These are phyloP conservation scores for Diaporthe vexans DNA, from an alignment of 2,329 filamentous ascomycete species.

Conservation along the genomic window DNA sequence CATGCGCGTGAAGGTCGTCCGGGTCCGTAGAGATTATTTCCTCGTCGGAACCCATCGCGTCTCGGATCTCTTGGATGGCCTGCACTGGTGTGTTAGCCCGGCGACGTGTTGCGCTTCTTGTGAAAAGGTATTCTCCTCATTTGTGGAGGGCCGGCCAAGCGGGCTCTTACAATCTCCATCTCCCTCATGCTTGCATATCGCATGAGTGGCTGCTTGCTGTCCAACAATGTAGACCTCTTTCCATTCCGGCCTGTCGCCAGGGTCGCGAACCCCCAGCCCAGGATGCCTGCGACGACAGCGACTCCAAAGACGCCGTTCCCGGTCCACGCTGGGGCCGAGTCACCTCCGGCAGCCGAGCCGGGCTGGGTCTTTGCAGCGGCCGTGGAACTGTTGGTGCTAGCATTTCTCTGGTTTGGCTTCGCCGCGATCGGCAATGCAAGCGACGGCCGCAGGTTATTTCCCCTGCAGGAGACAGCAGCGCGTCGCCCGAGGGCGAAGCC, in stretches of 20 bases:
- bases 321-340: conserved; percentile 48
- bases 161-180: conserved; percentile 56
- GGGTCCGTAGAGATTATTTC: conserved; percentile 74
- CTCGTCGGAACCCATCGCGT: conserved; percentile 57
- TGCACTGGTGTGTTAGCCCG: conserved; percentile 47
- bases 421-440: conserved; percentile 33
- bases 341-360: conserved; percentile 19
- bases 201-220: conserved; percentile 46
- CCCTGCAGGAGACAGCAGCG: conserved; percentile 17
- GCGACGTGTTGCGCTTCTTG: neutral
- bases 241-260: conserved; percentile 45
- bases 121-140: no score
- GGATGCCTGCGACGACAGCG: conserved; percentile 55
- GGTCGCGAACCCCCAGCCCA: conserved; percentile 58
- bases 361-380: conserved; percentile 3
- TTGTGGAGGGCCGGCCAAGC: neutral
- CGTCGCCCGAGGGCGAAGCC: conserved; percentile 27
- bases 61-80: conserved; percentile 69
- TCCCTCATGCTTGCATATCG: conserved; percentile 59
- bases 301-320: conserved; percentile 54
- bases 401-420: conserved; percentile 17
- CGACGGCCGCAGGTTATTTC: conserved; percentile 24
- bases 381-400: conserved; percentile 28
- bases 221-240: conserved; percentile 47
- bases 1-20: conserved; percentile 72